Conservation (phyloP, 441 rosid species). For the Flueggea neowawraea region DNA sequence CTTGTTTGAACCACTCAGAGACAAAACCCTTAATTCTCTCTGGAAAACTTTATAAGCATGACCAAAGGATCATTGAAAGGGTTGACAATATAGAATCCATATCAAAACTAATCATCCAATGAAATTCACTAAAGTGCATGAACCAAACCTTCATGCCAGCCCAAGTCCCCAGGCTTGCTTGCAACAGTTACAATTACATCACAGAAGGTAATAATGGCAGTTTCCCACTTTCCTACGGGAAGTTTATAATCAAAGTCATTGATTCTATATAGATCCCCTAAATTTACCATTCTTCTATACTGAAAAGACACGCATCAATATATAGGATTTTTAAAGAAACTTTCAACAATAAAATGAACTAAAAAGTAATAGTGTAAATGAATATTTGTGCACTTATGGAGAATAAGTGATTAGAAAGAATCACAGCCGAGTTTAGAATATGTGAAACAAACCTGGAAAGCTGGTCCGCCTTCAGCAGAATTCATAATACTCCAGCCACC, state of each 20-base stretch:
- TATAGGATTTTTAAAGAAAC: not conserved
- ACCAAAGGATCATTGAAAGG: not conserved
- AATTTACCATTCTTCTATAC: not conserved
- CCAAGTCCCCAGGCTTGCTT: no score
- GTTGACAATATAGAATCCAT: not conserved
- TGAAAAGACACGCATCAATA: not conserved
- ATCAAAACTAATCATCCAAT: not conserved
- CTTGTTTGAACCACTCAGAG: no score
- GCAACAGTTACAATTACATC: no score
- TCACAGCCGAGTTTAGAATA: conserved; percentile 4
- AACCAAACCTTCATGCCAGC: not conserved
- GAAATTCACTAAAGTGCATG: not conserved
- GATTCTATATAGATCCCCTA: not conserved
- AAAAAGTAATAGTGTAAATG: no score
- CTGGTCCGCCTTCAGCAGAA: conserved; percentile 97
- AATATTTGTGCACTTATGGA: not conserved
- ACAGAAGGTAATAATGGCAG: not conserved
- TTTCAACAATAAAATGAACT: not conserved
- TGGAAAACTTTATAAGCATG: no score
- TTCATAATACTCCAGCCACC: conserved; percentile 99
- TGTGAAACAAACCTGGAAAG: conserved; percentile 75
- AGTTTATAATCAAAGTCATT: not conserved
- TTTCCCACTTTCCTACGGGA: not conserved
- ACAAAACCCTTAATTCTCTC: no score
- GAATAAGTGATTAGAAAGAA: not conserved